Evolutionary conservation across 2,329 filamentous ascomycete genomes (phyloP), one percentile per base, ranked within the genome.

Genomic region (Camptophora hylomeconis): DNA sequence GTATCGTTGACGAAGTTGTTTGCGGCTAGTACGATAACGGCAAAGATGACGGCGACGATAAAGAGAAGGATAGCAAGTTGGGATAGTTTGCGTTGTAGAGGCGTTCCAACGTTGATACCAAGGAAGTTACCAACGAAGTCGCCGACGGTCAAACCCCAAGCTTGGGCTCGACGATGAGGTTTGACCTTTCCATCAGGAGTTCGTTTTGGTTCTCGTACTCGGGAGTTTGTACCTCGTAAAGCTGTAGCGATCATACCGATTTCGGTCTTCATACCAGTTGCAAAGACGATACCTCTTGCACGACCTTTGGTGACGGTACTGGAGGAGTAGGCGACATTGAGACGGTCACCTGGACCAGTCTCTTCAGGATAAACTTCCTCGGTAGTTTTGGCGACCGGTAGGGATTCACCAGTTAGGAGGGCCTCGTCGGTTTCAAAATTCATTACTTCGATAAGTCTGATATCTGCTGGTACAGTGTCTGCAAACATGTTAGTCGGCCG

Each of bases 21-120:
- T 38, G 72, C 69, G n/a, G 60, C 72, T 17, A 77, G 60, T 12
- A 75, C 71, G 42, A 77, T 70, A 40, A 78, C 65, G 15, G 72
- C 71, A 35, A 71, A 69, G 24, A 76, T 42, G 17, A 77, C 63
- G 9, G 72, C 73, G 22, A 73, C 59, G 24, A 58, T 58, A 44
- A 77, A 75, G 7, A 77, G 61, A 3, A 75, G 50, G 13, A 75
- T 58, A 22, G 72, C 73, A 31, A 77, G 64, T 47, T 67, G 65
- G 39, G 69, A 72, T n/a, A 77, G 57, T 45, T 72, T 75, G 42
- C 65, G 65, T 47, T 76, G 71, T 7, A 78, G 60, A 14, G 73
- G 73, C 13, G 72, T 77, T 26, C 74, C 72, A 11, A 72, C 63
- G 31, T 69, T 75, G 35, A 80, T 65, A 28, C 76, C 75, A 6